Conservation (phyloP, 768 basidiomycete genomes). For the Boletus rubroflammeus region DNA sequence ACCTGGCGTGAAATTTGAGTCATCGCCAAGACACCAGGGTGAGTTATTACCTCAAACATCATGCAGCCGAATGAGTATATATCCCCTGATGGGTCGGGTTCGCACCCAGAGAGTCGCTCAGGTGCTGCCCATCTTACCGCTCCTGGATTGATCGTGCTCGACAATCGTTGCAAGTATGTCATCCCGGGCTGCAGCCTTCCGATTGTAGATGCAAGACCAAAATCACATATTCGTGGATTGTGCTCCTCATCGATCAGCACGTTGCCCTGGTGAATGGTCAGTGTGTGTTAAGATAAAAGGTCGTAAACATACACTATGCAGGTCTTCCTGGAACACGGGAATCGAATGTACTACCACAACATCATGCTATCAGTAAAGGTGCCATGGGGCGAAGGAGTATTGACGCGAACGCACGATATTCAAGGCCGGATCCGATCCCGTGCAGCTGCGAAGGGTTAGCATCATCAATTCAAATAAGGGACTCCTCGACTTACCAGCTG, state of each 20-base stretch:
- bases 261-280: background rate
- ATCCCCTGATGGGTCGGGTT: background rate
- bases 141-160: background rate
- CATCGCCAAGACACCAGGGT: no score
- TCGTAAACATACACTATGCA: background rate
- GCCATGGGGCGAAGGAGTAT: background rate
- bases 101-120: background rate
- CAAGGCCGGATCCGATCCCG: background rate
- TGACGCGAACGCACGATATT: background rate
- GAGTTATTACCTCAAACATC: background rate
- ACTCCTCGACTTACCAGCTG: background rate
- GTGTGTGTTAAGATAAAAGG: background rate
- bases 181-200: background rate
- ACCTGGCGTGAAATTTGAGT: background rate
- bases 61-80: slow-evolving; percentile 2
- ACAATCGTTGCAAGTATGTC: background rate
- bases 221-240: background rate
- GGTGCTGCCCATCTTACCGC: background rate
- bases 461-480: background rate
- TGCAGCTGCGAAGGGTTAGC: background rate
- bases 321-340: background rate
- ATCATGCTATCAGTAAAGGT: background rate
- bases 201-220: background rate
- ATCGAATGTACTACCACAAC: background rate
- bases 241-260: background rate